These are phyloP conservation scores for Blastobotrys niveus DNA, from an alignment of 1,139 yeast species.

Conservation along the genomic window DNA sequence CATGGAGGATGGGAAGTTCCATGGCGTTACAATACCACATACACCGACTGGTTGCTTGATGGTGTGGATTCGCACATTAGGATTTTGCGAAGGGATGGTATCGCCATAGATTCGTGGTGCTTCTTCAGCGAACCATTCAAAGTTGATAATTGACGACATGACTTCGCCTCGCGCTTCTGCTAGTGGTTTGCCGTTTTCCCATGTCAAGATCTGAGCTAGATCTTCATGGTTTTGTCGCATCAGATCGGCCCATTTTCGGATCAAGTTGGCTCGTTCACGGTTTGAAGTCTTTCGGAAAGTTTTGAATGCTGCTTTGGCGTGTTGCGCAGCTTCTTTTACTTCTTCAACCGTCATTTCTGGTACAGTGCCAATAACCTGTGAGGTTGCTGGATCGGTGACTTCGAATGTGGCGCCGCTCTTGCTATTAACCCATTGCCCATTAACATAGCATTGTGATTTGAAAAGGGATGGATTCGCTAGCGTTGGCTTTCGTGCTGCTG, in stretches of 20 bases:
- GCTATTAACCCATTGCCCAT: constrained; percentile 64
- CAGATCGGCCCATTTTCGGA: constrained; percentile 56
- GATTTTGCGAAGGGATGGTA: constrained; percentile 58
- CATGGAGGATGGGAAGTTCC: constrained; percentile 97
- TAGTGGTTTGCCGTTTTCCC: constrained; percentile 81
- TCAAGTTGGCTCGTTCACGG: constrained; percentile 60
- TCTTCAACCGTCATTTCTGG: constrained; percentile 52
- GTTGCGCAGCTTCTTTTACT: constrained; percentile 45
- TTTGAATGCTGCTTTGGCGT: constrained; percentile 56
- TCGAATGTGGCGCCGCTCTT: constrained; percentile 50
- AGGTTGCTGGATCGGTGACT: constrained; percentile 74
- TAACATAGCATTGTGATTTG: constrained; percentile 53
- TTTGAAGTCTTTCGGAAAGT: constrained; percentile 53
- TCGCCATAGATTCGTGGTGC: constrained; percentile 75
- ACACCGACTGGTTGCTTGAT: constrained; percentile 82
- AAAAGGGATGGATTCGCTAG: constrained; percentile 54
- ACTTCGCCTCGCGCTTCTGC: constrained; percentile 76
- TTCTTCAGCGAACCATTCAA: constrained; percentile 85
- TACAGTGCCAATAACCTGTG: constrained; percentile 48
- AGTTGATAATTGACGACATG: constrained; percentile 68
- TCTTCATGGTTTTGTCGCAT: constrained; percentile 66
- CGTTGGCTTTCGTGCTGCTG: constrained; percentile 22
- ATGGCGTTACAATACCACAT: constrained; percentile 86
- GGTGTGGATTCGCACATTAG: constrained; percentile 56
- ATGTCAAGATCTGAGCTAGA: constrained; percentile 62